These are phyloP conservation scores for Lasiosphaeria miniovina DNA, from an alignment of 495 filamentous ascomycete genomes.

Conservation along the genomic window DNA sequence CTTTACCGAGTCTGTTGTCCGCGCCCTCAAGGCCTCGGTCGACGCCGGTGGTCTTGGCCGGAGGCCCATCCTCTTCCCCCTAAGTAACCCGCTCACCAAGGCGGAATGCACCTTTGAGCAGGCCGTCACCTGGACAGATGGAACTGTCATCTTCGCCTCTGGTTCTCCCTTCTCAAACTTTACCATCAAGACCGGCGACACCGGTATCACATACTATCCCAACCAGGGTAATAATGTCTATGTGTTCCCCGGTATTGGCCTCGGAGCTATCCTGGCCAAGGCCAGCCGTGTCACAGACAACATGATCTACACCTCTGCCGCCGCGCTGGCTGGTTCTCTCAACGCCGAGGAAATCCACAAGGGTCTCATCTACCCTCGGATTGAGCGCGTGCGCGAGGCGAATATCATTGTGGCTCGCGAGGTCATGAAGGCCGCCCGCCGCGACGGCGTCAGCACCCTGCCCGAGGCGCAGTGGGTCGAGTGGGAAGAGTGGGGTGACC, in stretches of 20 bases:
- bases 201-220: constrained; percentile 69
- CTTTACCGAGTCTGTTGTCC: constrained; percentile 85
- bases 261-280: constrained; percentile 91
- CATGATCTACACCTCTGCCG: constrained; percentile 93
- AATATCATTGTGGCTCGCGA: constrained; percentile 82
- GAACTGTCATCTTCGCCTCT: constrained; percentile 87
- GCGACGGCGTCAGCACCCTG: constrained; percentile 52
- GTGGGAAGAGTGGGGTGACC: constrained; percentile 77
- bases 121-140: constrained; percentile 83
- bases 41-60: constrained; percentile 70
- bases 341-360: constrained; percentile 75
- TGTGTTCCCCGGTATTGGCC: constrained; percentile 94
- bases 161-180: constrained; percentile 88
- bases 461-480: constrained; percentile 74
- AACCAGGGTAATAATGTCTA: constrained; percentile 93
- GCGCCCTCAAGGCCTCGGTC: constrained; percentile 67
- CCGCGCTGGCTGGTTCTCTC: constrained; percentile 73
- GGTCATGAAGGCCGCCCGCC: constrained; percentile 84
- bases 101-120: constrained; percentile 96
- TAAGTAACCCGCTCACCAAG: constrained; percentile 91
- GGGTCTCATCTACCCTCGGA: constrained; percentile 88
- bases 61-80: constrained; percentile 84
- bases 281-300: constrained; percentile 83
- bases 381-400: constrained; percentile 87
- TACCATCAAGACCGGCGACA: constrained; percentile 59